These are phyloP conservation scores for Candida neerlandica DNA, from an alignment of 1,139 yeast species.

Conservation along the genomic window DNA sequence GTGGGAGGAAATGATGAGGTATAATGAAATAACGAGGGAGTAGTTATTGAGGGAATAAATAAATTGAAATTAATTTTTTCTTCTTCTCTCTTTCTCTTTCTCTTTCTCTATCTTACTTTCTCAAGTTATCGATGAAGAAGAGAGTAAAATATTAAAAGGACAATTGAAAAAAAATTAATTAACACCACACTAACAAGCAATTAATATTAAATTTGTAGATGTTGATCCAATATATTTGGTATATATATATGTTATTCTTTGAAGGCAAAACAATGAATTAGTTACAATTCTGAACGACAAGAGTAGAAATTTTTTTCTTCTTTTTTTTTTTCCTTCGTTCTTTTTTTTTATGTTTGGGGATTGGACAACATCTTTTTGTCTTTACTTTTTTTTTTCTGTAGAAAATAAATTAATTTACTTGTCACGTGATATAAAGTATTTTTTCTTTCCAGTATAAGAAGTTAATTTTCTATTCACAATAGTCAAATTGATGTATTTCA, in stretches of 20 bases:
- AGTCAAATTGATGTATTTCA: not conserved
- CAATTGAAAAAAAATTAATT: not conserved
- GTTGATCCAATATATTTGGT: too few species aligned
- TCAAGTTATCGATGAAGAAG: too few species aligned
- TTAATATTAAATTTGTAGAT: too few species aligned
- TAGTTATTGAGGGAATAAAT: not conserved
- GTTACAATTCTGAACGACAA: not conserved
- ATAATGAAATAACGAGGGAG: not conserved
- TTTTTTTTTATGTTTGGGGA: not conserved
- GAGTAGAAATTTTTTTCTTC: not conserved
- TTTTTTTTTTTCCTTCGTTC: not conserved
- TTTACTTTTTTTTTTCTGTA: conserved; percentile 1
- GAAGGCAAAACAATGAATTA: not conserved
- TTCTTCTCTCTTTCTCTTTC: not conserved
- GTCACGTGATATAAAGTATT: conserved; percentile 1
- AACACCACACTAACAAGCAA: too few species aligned
- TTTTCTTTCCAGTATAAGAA: not conserved
- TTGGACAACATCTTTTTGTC: conserved; percentile 6
- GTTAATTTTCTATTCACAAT: not conserved
- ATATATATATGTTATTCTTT: not conserved
- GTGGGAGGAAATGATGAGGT: too few species aligned
- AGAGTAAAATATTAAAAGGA: too few species aligned
- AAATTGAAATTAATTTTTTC: too few species aligned
- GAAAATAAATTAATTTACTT: not conserved
- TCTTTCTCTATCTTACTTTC: not conserved